These are phyloP conservation scores for Phytophthora parvispora DNA, from an alignment of 352 stramenopile genomes.

Conservation along the genomic window DNA sequence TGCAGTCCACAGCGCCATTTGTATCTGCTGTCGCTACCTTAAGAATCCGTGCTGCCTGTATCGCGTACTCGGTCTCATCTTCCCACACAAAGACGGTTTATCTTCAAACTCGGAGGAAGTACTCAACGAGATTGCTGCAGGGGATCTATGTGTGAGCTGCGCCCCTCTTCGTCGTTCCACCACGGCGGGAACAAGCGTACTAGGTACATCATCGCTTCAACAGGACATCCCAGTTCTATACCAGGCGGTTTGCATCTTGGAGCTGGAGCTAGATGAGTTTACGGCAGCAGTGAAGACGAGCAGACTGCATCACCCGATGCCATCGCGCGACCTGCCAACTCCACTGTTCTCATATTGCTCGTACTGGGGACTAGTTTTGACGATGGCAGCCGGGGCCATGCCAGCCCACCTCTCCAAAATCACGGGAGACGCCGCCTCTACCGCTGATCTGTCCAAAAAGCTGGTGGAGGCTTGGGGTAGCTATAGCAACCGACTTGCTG, in stretches of 20 bases:
- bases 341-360: slow-evolving; percentile 73
- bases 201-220: slow-evolving; percentile 54
- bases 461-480: slow-evolving; percentile 66
- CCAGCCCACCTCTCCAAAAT: slow-evolving; percentile 69
- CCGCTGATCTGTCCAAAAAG: slow-evolving; percentile 36
- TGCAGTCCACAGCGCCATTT: slow-evolving; percentile 83
- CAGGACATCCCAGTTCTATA: slow-evolving; percentile 77
- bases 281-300: slow-evolving; percentile 76
- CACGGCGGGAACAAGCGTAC: not conserved
- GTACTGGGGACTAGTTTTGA: slow-evolving; percentile 77
- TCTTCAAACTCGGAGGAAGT: slow-evolving; percentile 63
- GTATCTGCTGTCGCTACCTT: slow-evolving; percentile 68
- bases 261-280: slow-evolving; percentile 64
- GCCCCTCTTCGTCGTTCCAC: slow-evolving; percentile 28
- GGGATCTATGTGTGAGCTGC: slow-evolving; percentile 70
- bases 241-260: slow-evolving; percentile 61
- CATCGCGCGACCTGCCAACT: slow-evolving; percentile 26
- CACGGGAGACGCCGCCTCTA: slow-evolving; percentile 38
- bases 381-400: slow-evolving; percentile 61
- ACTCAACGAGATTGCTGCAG: slow-evolving; percentile 60
- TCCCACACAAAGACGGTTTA: slow-evolving; percentile 73
- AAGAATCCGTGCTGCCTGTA: slow-evolving; percentile 80
- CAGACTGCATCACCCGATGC: slow-evolving; percentile 57
- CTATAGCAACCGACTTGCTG: slow-evolving; percentile 66
- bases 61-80: slow-evolving; percentile 69